Evolutionary conservation across 2,329 filamentous ascomycete species (phyloP), one percentile per base, ranked within the genome.

Genomic region (Piedraia hortae): DNA sequence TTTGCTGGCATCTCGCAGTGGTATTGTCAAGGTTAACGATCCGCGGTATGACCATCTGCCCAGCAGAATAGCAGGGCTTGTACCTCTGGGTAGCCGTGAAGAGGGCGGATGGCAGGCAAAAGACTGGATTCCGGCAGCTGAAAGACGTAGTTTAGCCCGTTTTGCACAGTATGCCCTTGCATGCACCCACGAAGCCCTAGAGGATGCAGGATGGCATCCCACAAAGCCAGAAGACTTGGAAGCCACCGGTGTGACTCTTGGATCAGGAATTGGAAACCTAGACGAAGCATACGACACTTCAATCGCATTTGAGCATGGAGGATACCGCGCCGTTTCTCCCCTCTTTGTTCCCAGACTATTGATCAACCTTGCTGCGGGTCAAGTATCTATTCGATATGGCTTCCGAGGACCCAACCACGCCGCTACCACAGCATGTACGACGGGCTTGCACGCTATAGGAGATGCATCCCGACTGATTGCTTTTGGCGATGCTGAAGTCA

Each of bases 161-260:
- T 93, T 93, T 41, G 62, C 78, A 3, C 80, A 93, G 44, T 93
- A 88, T 49, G 82, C 80, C 8, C 58, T 90, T 38, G 77, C 73
- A 7, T 77, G 80, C 3, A 60, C 75, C 0, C 62, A 75, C 22
- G 85, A 93, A 58, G 85, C 85, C 0, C 51, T 97, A 22, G 47
- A 61, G 13, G 77, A 93, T 51, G 70, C 82, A 1, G 63, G 58
- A 2, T 91, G 80, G 75, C 53, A 58, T 21, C 64, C 69, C 0
- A 50, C 48, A 4, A 46, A 40, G 4, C 51, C 55, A 10, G 56
- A 64, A 12, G 62, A 80, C 26, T 56, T 59, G 12, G 72, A 89
- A 38, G 56, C 57, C 24, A 89, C 80, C 0, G 85, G 85, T 1
- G 73, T 97, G 1, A 90, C 82, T 37, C 56, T 97, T 18, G 85